Base-by-base conservation (phyloP, 225 moss, liverwort and hornwort genomes). In the Sphagnum tenellum region DNA sequence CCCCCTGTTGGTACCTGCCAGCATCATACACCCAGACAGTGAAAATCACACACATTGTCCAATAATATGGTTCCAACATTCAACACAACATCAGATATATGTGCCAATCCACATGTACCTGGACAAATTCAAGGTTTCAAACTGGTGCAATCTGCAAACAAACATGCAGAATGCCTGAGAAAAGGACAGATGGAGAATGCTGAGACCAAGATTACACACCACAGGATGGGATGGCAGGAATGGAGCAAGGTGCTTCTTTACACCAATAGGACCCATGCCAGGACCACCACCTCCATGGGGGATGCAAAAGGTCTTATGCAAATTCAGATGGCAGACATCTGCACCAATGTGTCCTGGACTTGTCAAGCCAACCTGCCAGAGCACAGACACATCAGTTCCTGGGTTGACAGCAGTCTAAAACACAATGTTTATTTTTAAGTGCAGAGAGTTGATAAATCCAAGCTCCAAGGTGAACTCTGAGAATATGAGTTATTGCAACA, bases 271-370 rank as follows among this genome's bases (percentile, higher is more conserved):
- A 56, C 96, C 96, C 96, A 98, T 98, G 13, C 96, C 96, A 64
- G 96, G 96, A 60, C 96, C 96, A 46, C 96, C 96, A 49, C 96
- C 96, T 67, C 96, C 96, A 60, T 98, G 96, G 49, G 96, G 96
- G 73, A 98, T 98, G 52, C 96, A 98, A 67, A 98, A 98, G 9
- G 96, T 98, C 80, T 98, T 98, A 65, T 98, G 96, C 67, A 98
- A 75, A 67, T 98, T 98, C 74, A 98, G 68, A 73, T 98, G 96
- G 73, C 96, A 98, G 47, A 98, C 96, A 68, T 98, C 96, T 59
- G 96, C 96, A 66, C 96, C 96, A 51, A 98, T 98, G 70, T 85
- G 81, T 59, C 96, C 96, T 9, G 96, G 96, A 64, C 96, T 98
- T 44, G 96, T 98, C 67, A 98, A 71, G 10, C 96, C 96, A 59